A percentile compares a stretch with the other conserved stretches of the same genome.
Conservation (phyloP, 1,284 basidiomycete species). For the Pholiota adiposa region DNA sequence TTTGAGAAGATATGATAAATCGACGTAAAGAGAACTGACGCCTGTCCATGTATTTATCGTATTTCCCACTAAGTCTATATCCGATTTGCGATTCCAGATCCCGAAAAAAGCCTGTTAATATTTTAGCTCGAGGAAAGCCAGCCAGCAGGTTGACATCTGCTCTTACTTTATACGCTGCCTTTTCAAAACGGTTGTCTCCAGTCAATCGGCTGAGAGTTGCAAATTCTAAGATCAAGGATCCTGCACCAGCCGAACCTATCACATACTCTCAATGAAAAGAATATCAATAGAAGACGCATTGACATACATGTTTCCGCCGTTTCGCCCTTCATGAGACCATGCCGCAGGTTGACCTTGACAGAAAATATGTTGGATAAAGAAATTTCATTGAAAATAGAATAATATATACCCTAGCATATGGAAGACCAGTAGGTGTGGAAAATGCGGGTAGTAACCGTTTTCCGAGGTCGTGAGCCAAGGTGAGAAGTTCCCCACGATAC, state of each 20-base stretch:
- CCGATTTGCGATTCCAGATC: conserved; percentile 87
- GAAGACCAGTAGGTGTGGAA: conserved; percentile 84
- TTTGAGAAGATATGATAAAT: conserved; percentile 4
- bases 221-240: conserved; percentile 91
- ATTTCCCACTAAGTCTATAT: conserved; percentile 86
- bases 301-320: conserved; percentile 78
- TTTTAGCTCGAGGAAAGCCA: neutral
- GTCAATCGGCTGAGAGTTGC: conserved; percentile 89
- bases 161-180: conserved; percentile 66
- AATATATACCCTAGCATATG: conserved; percentile 77
- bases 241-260: conserved; percentile 87
- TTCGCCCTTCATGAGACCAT: conserved; percentile 71
- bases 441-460: conserved; percentile 88
- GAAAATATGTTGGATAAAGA: conserved; percentile 15
- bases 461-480: conserved; percentile 85
- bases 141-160: neutral
- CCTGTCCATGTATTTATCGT: conserved; percentile 82
- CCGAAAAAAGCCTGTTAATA: conserved; percentile 76
- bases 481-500: conserved; percentile 77
- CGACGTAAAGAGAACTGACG: conserved; percentile 46
- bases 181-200: conserved; percentile 86
- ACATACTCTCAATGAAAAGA: conserved; percentile 1
- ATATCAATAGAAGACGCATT: conserved; percentile 3
- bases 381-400: conserved; percentile 11
- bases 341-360: conserved; percentile 72